Conservation (phyloP, 1,284 basidiomycete genomes). For the Veloboletus limbatus region DNA sequence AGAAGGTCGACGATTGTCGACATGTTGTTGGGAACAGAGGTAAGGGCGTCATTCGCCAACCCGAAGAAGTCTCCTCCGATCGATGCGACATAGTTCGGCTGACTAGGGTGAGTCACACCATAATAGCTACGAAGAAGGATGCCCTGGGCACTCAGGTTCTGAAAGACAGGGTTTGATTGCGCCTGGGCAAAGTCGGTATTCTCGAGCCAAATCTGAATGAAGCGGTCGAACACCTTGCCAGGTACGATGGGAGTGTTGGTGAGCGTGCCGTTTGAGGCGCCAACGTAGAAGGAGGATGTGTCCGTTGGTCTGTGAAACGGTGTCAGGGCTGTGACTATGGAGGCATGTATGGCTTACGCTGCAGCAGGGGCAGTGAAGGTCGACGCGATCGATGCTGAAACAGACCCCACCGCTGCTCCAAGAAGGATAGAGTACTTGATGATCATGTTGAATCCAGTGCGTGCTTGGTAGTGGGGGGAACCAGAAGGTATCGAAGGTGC, state of each 20-base stretch:
- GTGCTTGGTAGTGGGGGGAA: neutral
- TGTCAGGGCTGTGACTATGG: neutral
- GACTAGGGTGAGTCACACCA: conserved; percentile 60
- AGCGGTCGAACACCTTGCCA: conserved; percentile 53
- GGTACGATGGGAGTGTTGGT: conserved; percentile 26
- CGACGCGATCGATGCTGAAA: conserved; percentile 27
- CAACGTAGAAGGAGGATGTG: conserved; percentile 28
- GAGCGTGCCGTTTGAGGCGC: conserved; percentile 28
- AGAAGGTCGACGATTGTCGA: conserved; percentile 64
- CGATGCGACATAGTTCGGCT: conserved; percentile 59
- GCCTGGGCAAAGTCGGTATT: conserved; percentile 51
- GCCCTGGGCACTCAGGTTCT: conserved; percentile 49
- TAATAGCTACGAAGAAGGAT: conserved; percentile 52
- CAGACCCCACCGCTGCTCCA: conserved; percentile 12
- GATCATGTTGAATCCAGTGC: conserved; percentile 21
- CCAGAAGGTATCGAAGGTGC: neutral
- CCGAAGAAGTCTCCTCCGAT: conserved; percentile 63
- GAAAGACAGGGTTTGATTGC: conserved; percentile 42
- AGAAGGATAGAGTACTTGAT: conserved; percentile 17
- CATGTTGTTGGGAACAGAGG: conserved; percentile 39
- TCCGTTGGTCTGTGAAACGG: conserved; percentile 25
- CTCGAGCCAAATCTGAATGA: conserved; percentile 57
- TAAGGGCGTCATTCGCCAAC: conserved; percentile 46
- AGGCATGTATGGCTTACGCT: conserved; percentile 16
- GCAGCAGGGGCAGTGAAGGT: conserved; percentile 32